Conservation (phyloP, 1,284 basidiomycete genomes). For the Coriolopsis trogii region DNA sequence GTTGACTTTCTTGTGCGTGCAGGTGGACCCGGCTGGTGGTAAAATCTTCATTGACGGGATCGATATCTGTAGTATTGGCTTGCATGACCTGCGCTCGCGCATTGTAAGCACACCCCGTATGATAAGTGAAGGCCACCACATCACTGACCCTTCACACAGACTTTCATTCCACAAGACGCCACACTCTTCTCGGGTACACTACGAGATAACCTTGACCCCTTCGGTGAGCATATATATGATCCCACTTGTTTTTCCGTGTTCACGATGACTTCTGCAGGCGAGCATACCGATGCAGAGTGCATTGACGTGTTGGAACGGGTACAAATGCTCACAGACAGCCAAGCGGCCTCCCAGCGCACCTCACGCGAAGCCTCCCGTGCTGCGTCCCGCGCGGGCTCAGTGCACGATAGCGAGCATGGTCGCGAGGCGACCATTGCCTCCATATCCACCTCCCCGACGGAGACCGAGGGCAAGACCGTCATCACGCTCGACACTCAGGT, state of each 20-base stretch:
- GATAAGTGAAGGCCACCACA: background rate
- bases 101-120: constrained; percentile 47
- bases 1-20: constrained; percentile 1
- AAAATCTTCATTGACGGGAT: constrained; percentile 87
- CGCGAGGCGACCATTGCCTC: constrained; percentile 35
- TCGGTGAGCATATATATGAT: constrained; percentile 44
- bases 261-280: constrained; percentile 44
- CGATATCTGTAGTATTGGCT: constrained; percentile 86
- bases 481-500: constrained; percentile 75
- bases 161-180: constrained; percentile 82
- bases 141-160: constrained; percentile 41
- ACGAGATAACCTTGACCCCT: constrained; percentile 88
- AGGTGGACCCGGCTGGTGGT: constrained; percentile 81
- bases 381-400: constrained; percentile 50
- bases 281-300: constrained; percentile 82
- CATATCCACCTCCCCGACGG: constrained; percentile 45
- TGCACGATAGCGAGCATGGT: constrained; percentile 38
- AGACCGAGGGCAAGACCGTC: constrained; percentile 52
- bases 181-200: constrained; percentile 88
- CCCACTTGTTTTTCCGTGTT: constrained; percentile 5
- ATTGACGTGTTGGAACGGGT: constrained; percentile 68
- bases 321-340: constrained; percentile 58
- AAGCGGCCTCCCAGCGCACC: constrained; percentile 46
- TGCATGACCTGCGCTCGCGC: constrained; percentile 81
- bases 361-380: constrained; percentile 54